Percentiles rank a stretch among this genome's conserved stretches.
Evolutionary conservation across 306 rosid genomes (phyloP).

Genomic region (Senna siamea): DNA sequence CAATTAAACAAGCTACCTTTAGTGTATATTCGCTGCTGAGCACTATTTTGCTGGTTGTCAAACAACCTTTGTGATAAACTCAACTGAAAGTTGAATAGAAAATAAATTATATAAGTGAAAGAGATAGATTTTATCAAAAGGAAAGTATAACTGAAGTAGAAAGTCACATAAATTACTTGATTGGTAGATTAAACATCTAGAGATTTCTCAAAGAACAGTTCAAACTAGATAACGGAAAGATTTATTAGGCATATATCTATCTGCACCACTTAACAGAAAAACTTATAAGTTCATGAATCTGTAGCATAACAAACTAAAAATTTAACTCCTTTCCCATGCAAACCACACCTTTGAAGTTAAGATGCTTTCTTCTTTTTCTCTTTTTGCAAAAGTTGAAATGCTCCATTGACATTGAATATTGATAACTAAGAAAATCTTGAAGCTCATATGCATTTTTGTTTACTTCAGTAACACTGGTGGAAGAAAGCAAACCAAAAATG

Average conservation of each 20-base stretch:
- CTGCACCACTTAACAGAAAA: constrained; percentile 15
- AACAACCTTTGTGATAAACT: constrained; percentile 55
- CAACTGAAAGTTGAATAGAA: constrained; percentile 60
- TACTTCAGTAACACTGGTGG: neutral
- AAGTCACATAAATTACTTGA: constrained; percentile 24
- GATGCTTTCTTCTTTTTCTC: neutral
- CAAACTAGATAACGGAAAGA: constrained; percentile 1
- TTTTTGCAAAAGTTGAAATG: neutral
- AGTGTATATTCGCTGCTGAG: constrained; percentile 51
- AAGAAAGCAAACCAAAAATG: neutral
- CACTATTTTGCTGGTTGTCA: constrained; percentile 48
- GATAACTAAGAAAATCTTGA: neutral
- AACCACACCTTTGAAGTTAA: neutral
- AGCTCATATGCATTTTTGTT: neutral
- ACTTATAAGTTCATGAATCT: neutral
- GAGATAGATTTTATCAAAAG: constrained; percentile 20
- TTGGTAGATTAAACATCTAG: constrained; percentile 13
- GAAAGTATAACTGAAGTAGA: constrained; percentile 24
- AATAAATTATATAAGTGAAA: constrained; percentile 34
- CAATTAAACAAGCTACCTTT: constrained; percentile 61
- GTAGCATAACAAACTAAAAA: constrained; percentile 6
- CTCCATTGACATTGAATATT: neutral
- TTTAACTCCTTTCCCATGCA: constrained; percentile 8
- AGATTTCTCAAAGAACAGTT: constrained; percentile 10
- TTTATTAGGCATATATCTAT: neutral